Evolutionary conservation across 129 eudicot species (phyloP), one percentile per base, ranked within the genome.

Genomic region (Flaveria linearis): DNA sequence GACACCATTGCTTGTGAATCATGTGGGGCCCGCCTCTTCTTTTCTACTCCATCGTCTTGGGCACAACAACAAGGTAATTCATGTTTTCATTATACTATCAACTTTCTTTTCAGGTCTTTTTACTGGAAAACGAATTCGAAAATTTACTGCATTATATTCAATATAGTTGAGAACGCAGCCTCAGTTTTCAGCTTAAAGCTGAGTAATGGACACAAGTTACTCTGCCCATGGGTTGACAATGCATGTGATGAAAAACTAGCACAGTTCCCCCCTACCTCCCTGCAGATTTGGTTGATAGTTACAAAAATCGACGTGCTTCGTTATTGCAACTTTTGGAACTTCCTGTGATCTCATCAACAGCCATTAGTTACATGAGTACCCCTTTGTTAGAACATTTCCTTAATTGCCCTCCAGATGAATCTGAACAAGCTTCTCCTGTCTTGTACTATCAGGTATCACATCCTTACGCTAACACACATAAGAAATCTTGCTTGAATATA

Each of bases 141-240:
- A 63, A 13, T 30, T 30, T 63, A 15, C 69, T 16, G 33, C 7
- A 0, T 63, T 69, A 60, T 61, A 26, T 64, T 67, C 70, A 41
- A 78, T 75, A 60, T 86, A 95, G 99, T 91, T 83, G 99, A 95
- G 62, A 95, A 95, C 60, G 96, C 96, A 67, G 99, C 99, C 46
- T 46, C 80, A 9, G 99, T 95, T 20, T 91, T 89, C 83, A 95
- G 99, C 84, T 84, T 95, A 84, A 95, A 95, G 92, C 84, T 95
- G 78, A 91, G 91, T 80, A 86, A 52, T 63, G 99, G 96, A 61
- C 99, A 95, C 83, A 91, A 95, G 74, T 76, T 83, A 77, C 85
- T 79, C 39, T 95, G 99, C 78, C 97, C 99, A 1, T 95, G 99
- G 99, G 85, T 86, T 77, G 92, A 95, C 82, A 89, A 91, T 81